A percentile compares a stretch with the other conserved stretches of the same genome.
These are phyloP conservation scores for Penicillium rolfsii DNA, from an alignment of 2,329 filamentous ascomycete genomes.

Conservation along the genomic window DNA sequence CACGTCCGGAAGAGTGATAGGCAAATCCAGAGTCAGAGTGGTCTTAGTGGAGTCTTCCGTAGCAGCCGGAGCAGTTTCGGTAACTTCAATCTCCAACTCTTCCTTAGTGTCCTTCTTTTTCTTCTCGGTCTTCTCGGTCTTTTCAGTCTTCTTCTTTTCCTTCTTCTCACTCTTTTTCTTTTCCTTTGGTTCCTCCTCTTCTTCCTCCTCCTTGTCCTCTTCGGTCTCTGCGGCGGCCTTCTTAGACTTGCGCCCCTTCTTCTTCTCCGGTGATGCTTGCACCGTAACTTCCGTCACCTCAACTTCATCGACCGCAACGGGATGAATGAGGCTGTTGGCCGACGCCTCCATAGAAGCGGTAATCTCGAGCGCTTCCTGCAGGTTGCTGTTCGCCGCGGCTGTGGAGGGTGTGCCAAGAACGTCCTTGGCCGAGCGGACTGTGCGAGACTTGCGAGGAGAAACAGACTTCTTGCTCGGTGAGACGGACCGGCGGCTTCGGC, in stretches of 20 bases:
- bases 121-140: conserved; percentile 18
- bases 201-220: conserved; percentile 27
- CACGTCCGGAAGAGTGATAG: conserved; percentile 66
- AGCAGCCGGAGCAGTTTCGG: conserved; percentile 59
- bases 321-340: conserved; percentile 20
- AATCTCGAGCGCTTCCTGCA: conserved; percentile 54
- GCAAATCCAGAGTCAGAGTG: conserved; percentile 75
- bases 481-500: conserved; percentile 63
- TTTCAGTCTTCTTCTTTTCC: conserved; percentile 54
- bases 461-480: conserved; percentile 57
- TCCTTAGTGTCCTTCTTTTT: conserved; percentile 29
- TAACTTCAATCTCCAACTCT: conserved; percentile 63
- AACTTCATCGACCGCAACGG: conserved; percentile 17
- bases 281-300: conserved; percentile 32
- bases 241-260: conserved; percentile 27
- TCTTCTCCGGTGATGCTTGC: conserved; percentile 27
- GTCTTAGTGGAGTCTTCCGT: conserved; percentile 67
- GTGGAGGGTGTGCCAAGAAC: conserved; percentile 52
- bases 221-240: conserved; percentile 25
- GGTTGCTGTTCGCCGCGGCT: conserved; percentile 51
- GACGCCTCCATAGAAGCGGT: conserved; percentile 42
- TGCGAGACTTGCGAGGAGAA: conserved; percentile 59
- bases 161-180: conserved; percentile 56
- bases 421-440: conserved; percentile 54
- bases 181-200: conserved; percentile 37